Percentiles rank a stretch among this genome's conserved stretches.
Conservation (phyloP, 805 yeast species). For the Lachancea meyersii region DNA sequence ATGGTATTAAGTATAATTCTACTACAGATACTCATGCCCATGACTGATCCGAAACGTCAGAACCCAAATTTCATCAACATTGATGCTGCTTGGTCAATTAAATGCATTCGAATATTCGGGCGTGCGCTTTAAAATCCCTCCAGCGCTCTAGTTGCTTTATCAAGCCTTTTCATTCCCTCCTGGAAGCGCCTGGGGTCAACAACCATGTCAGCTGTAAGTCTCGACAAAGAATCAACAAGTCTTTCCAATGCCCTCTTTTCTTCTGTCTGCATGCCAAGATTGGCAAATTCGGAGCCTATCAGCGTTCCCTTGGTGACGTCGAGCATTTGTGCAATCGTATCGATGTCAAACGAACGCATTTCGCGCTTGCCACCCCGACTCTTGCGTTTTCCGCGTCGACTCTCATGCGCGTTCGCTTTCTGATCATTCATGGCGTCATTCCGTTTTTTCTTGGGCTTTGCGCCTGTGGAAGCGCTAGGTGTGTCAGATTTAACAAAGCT, state of each 20-base stretch:
- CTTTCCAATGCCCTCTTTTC: slow-evolving; percentile 79
- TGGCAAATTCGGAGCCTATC: slow-evolving; percentile 57
- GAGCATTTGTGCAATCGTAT: slow-evolving; percentile 34
- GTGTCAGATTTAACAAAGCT: background rate
- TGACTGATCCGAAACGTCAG: no score
- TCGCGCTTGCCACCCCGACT: slow-evolving; percentile 9
- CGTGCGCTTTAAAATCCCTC: slow-evolving; percentile 59
- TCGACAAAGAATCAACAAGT: slow-evolving; percentile 75
- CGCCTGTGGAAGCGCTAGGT: background rate
- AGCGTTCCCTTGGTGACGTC: slow-evolving; percentile 39
- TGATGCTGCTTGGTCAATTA: no score
- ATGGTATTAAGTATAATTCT: no score
- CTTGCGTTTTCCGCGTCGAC: slow-evolving; percentile 2
- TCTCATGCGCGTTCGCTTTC: background rate
- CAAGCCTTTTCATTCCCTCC: slow-evolving; percentile 73
- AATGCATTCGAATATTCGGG: no score
- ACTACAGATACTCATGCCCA: no score
- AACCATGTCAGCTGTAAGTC: slow-evolving; percentile 87
- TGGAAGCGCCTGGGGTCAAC: slow-evolving; percentile 73
- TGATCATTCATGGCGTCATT: slow-evolving; percentile 1
- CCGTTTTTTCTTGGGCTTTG: background rate
- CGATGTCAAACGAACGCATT: slow-evolving; percentile 26
- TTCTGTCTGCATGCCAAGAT: slow-evolving; percentile 63
- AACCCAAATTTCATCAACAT: no score
- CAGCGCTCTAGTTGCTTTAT: slow-evolving; percentile 74